Percentiles rank a stretch among this genome's conserved stretches.
Conservation (phyloP, 768 basidiomycete species). For the Lactarius deliciosus region DNA sequence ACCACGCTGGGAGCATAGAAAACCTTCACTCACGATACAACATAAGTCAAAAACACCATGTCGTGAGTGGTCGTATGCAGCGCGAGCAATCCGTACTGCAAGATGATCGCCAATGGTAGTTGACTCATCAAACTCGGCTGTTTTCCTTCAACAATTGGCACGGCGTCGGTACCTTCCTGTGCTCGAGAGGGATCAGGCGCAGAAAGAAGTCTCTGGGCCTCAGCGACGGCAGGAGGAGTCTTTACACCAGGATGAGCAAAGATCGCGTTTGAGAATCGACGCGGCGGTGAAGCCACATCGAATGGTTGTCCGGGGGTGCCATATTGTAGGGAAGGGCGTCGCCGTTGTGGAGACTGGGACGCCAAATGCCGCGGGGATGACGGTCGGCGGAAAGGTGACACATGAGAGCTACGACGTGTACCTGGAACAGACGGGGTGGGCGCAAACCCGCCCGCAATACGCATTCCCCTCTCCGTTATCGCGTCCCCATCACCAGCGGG, state of each 20-base stretch:
- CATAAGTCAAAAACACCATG: conserved; percentile 88
- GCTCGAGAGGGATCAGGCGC: conserved; percentile 40
- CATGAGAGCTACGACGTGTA: conserved; percentile 17
- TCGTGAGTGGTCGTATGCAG: conserved; percentile 88
- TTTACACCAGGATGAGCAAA: conserved; percentile 83
- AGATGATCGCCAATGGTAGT: conserved; percentile 79
- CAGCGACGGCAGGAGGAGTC: conserved; percentile 71
- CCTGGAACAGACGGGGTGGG: conserved; percentile 17
- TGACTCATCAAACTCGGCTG: conserved; percentile 67
- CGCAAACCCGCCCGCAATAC: background rate
- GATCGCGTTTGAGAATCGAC: conserved; percentile 63
- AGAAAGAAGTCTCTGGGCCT: conserved; percentile 63
- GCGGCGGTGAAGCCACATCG: conserved; percentile 42
- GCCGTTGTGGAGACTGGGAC: conserved; percentile 24
- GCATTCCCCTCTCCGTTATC: conserved; percentile 14
- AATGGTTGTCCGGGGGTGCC: conserved; percentile 27
- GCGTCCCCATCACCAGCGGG: conserved; percentile 1
- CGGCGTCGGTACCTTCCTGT: conserved; percentile 36
- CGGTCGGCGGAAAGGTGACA: conserved; percentile 23
- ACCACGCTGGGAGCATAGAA: conserved; percentile 8
- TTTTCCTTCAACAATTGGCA: conserved; percentile 49
- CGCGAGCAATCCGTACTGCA: conserved; percentile 88
- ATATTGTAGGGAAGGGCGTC: conserved; percentile 28
- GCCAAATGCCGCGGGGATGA: conserved; percentile 27
- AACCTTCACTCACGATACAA: conserved; percentile 66